A percentile compares a stretch with the other conserved stretches of the same genome.
Evolutionary conservation across 176 grass and related monocot genomes (phyloP).

Genomic region (Otatea glauca): DNA sequence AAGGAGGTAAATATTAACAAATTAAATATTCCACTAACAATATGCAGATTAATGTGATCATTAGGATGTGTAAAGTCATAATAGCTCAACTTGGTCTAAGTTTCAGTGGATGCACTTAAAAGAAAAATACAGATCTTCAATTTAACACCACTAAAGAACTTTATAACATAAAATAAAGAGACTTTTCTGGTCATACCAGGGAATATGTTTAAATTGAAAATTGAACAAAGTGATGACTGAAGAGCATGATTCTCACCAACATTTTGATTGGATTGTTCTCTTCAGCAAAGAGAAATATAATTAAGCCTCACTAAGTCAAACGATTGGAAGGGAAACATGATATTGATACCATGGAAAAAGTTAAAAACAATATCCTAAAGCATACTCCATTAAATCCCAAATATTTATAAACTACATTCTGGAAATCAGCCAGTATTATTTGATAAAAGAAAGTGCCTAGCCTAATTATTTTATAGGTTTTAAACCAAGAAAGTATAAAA

Average conservation of each 20-base stretch:
- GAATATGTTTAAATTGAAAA: neutral
- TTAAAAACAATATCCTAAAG: neutral
- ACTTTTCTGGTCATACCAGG: neutral
- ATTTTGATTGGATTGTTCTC: neutral
- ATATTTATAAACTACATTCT: neutral
- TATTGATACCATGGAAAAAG: neutral
- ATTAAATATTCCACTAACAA: conserved; percentile 4
- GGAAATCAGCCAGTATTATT: neutral
- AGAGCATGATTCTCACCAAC: conserved; percentile 3
- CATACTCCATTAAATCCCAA: neutral
- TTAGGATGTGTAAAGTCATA: neutral
- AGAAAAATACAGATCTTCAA: neutral
- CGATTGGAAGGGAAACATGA: neutral
- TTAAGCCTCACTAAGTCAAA: neutral
- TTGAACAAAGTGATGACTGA: neutral
- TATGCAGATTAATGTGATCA: neutral
- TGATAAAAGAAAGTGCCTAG: neutral
- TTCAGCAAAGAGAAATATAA: conserved; percentile 4
- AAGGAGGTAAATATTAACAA: neutral
- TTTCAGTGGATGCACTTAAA: neutral
- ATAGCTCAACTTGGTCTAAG: neutral
- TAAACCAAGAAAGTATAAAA: neutral
- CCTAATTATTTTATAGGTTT: neutral
- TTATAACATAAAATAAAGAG: neutral
- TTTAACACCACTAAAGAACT: neutral